Evolutionary conservation across 164 flowering plant genomes (phyloP).

Genomic region (Tetrastigma voinierianum): DNA sequence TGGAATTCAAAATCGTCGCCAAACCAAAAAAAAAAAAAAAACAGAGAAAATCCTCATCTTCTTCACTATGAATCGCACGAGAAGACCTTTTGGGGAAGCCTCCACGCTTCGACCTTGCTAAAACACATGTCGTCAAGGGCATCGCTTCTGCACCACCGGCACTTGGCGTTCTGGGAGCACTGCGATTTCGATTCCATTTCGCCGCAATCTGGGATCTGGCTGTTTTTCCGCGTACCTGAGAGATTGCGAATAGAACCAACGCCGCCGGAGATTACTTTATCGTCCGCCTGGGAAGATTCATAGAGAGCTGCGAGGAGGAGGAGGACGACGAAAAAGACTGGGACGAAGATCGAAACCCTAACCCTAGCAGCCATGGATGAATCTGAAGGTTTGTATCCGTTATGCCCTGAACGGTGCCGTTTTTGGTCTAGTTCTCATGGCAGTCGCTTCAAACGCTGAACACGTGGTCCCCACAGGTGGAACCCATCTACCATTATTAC

Average conservation of each 20-base stretch:
- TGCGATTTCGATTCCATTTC: conserved; percentile 37
- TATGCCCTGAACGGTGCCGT: no score
- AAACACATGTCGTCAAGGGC: conserved; percentile 64
- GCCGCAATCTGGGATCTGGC: conserved; percentile 34
- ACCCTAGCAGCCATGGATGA: conserved; percentile 12
- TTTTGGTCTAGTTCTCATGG: no score
- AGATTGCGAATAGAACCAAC: conserved; percentile 17
- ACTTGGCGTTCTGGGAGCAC: conserved; percentile 41
- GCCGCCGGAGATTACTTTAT: background rate
- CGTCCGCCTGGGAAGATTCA: background rate
- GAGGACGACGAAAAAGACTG: conserved; percentile 8
- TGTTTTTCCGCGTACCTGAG: conserved; percentile 13
- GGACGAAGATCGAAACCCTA: conserved; percentile 16
- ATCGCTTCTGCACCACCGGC: conserved; percentile 70
- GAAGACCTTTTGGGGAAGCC: conserved; percentile 68
- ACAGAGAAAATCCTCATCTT: background rate
- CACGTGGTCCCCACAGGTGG: no score
- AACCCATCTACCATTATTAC: no score
- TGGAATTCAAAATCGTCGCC: no score
- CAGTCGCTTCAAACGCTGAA: no score
- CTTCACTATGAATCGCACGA: conserved; percentile 33
- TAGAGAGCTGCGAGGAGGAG: conserved; percentile 7
- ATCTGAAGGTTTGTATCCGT: background rate
- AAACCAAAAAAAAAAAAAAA: background rate
- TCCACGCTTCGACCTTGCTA: conserved; percentile 49